These are phyloP conservation scores for Sphaerosporella brunnea DNA, from an alignment of 495 filamentous ascomycete genomes.

Conservation along the genomic window DNA sequence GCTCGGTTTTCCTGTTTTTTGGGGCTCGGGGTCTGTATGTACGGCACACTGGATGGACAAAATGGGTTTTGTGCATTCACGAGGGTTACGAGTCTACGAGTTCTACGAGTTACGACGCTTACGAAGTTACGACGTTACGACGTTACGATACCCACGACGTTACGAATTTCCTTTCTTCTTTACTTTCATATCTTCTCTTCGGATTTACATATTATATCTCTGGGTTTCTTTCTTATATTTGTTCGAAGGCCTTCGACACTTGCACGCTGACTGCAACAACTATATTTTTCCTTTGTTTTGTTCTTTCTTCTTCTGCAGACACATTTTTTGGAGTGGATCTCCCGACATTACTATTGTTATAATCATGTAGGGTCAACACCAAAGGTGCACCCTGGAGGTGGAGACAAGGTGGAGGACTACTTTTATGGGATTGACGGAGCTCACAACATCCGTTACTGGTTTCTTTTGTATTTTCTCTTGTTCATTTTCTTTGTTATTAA, in stretches of 20 bases:
- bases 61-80: background rate
- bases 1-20: conserved; percentile 1
- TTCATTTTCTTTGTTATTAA: background rate
- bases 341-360: background rate
- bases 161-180: conserved; percentile 16
- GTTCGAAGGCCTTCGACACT: conserved; percentile 4
- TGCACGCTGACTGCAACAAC: background rate
- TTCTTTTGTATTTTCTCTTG: background rate
- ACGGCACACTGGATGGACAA: background rate
- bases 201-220: no score
- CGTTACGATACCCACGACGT: conserved; percentile 21
- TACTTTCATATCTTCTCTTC: conserved; percentile 25
- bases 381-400: no score
- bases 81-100: conserved; percentile 5
- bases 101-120: conserved; percentile 15
- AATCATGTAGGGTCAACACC: no score
- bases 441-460: background rate
- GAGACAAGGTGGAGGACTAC: background rate
- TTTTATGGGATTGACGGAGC: background rate
- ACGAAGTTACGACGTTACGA: conserved; percentile 23
- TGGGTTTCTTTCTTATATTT: no score
- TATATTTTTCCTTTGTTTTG: conserved; percentile 2
- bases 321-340: conserved; percentile 4
- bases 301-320: no score
- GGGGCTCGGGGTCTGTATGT: conserved; percentile 7